A percentile compares a stretch with the other conserved stretches of the same genome.
These are phyloP conservation scores for Xylaria bambusicola DNA, from an alignment of 495 filamentous ascomycete genomes.

Conservation along the genomic window DNA sequence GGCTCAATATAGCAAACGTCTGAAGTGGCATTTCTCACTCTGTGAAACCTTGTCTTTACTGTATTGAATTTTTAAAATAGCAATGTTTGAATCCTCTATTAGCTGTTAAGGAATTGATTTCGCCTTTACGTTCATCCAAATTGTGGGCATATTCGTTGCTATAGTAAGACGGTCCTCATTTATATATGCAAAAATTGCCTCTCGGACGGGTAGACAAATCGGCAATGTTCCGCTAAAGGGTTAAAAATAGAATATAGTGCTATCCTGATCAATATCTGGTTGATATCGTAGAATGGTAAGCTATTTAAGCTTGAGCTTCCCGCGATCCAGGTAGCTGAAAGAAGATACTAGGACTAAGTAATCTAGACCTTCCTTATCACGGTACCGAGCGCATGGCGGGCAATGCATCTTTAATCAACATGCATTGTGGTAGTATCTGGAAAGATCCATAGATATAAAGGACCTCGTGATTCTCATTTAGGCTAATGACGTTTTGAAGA, in stretches of 20 bases:
- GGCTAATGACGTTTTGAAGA: slow-evolving; percentile 9
- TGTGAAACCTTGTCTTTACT: neutral
- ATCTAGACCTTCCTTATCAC: too few species aligned
- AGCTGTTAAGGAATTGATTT: neutral
- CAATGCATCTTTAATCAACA: too few species aligned
- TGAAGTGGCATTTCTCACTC: neutral
- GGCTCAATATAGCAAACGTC: neutral
- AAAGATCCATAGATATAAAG: neutral
- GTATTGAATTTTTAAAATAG: neutral
- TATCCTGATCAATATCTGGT: too few species aligned
- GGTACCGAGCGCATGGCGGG: too few species aligned
- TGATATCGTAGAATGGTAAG: too few species aligned
- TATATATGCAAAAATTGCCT: neutral
- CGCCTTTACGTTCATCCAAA: neutral
- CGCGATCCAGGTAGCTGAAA: too few species aligned
- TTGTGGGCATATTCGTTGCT: neutral
- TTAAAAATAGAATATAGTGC: too few species aligned
- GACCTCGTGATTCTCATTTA: neutral
- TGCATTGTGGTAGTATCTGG: neutral
- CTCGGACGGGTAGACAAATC: neutral
- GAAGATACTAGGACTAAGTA: too few species aligned
- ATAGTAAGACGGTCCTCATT: neutral
- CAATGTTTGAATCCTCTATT: too few species aligned
- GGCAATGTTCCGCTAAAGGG: neutral
- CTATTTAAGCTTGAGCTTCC: too few species aligned